These are phyloP conservation scores for Marsdenia floribunda DNA, from an alignment of 257 asterid genomes.

Conservation along the genomic window DNA sequence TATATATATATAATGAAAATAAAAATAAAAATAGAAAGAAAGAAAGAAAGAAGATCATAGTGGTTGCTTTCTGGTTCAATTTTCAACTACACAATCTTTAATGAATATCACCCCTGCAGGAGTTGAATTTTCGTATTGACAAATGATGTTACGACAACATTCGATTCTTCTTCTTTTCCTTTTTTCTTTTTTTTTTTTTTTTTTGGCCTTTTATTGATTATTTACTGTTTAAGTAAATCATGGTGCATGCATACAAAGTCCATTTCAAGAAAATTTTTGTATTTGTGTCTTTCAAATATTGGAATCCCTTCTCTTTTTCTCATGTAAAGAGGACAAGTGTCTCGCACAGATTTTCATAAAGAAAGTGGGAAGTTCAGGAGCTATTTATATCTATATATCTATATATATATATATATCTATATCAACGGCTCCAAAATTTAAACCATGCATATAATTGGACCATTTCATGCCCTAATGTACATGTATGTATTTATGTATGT, in stretches of 20 bases:
- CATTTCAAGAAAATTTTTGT: background rate
- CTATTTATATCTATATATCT: background rate
- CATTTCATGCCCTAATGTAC: background rate
- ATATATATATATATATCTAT: no score
- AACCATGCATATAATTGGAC: no score
- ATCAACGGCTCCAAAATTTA: no score
- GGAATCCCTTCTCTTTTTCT: background rate
- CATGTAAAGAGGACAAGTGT: background rate
- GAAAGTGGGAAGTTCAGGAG: background rate
- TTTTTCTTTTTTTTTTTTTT: no score
- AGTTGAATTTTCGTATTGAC: background rate
- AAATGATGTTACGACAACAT: constrained; percentile 2
- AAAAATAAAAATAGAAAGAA: background rate
- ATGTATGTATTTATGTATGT: no score
- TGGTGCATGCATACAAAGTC: background rate
- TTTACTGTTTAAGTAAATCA: background rate
- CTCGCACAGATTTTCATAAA: background rate
- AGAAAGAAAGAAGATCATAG: background rate
- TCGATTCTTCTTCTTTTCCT: background rate
- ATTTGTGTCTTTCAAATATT: no score
- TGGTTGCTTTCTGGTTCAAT: constrained; percentile 7
- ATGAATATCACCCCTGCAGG: constrained; percentile 1
- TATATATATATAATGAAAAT: background rate
- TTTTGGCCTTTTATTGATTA: no score
- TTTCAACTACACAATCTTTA: background rate